These are phyloP conservation scores for Phytopythium cucurbitacearum DNA, from an alignment of 352 stramenopile genomes.

Conservation along the genomic window DNA sequence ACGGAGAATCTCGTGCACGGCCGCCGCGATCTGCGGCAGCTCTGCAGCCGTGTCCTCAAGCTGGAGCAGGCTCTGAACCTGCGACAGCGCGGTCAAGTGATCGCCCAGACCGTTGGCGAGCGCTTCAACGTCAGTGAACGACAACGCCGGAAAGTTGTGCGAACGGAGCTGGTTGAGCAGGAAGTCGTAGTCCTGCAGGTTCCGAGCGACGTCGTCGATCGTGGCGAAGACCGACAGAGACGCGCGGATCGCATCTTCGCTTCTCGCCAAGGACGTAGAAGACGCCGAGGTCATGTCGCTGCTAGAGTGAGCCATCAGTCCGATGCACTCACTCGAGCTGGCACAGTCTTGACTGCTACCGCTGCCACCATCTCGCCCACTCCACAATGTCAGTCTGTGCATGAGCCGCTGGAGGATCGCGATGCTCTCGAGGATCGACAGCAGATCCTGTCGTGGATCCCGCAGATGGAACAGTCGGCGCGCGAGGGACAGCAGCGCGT, in stretches of 20 bases:
- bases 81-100: constrained; percentile 24
- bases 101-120: constrained; percentile 34
- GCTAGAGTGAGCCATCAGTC: not conserved
- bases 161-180: constrained; percentile 31
- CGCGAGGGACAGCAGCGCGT: constrained; percentile 39
- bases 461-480: constrained; percentile 46
- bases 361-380: constrained; percentile 3
- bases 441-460: constrained; percentile 42
- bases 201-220: constrained; percentile 45
- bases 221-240: constrained; percentile 38
- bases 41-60: constrained; percentile 26
- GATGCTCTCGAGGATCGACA: constrained; percentile 46
- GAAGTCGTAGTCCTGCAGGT: constrained; percentile 63
- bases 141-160: not conserved
- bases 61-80: constrained; percentile 19
- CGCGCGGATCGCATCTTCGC: constrained; percentile 11
- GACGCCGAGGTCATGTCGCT: constrained; percentile 9
- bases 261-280: constrained; percentile 6
- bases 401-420: constrained; percentile 41
- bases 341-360: constrained; percentile 6
- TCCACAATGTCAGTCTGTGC: constrained; percentile 24
- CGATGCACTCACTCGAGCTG: constrained; percentile 12
- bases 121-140: constrained; percentile 21
- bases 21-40: constrained; percentile 24
- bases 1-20: constrained; percentile 13